Evolutionary conservation across 371 early-diverging fungal genomes (phyloP).

Genomic region (Haplosporangium sp.): DNA sequence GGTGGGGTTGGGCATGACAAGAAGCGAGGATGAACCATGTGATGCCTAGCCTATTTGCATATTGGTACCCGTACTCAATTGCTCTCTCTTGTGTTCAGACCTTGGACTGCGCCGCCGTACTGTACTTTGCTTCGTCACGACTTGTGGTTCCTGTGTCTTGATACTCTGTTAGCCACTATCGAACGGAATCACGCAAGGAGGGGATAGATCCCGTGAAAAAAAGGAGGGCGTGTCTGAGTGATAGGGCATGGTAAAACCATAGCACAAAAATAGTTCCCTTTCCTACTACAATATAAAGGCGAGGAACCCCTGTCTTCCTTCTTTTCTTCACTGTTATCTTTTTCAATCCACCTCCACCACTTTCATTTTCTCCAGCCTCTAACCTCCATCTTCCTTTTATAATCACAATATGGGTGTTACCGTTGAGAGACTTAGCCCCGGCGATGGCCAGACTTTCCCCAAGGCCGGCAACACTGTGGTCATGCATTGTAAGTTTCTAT

Average conservation of each 20-base stretch:
- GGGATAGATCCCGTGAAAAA: not conserved
- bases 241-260: no score
- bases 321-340: not conserved
- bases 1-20: no score
- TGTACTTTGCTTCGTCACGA: not conserved
- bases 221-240: not conserved
- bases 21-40: no score
- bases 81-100: no score
- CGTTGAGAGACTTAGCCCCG: conserved; percentile 62
- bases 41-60: no score
- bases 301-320: conserved; percentile 1
- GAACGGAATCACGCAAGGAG: not conserved
- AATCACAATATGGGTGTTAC: conserved; percentile 47
- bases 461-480: conserved; percentile 77
- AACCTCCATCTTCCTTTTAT: not conserved
- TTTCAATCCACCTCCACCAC: not conserved
- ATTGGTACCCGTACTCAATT: no score
- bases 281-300: not conserved
- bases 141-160: not conserved
- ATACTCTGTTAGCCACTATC: not conserved
- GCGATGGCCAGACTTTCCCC: conserved; percentile 89
- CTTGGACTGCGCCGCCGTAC: not conserved
- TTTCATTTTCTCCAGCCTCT: not conserved
- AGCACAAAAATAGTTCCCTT: no score
- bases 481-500: conserved; percentile 79